Evolutionary conservation across 306 rosid species (phyloP).

Genomic region (Corylus avellana): DNA sequence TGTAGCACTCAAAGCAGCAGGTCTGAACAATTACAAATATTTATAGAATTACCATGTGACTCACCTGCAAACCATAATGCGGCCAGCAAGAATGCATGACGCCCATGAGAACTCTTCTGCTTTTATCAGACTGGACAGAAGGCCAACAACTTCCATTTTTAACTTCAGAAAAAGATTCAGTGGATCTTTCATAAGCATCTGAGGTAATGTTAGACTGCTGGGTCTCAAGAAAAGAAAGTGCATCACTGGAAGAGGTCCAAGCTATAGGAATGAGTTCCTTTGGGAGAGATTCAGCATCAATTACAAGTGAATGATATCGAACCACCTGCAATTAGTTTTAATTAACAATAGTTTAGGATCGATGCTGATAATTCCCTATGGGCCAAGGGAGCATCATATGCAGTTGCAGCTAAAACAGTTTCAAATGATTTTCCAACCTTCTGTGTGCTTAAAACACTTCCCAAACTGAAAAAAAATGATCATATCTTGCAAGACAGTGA

Average conservation of each 20-base stretch:
- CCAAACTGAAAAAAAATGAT: background rate
- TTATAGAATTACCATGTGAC: slow-evolving; percentile 25
- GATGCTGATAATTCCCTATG: background rate
- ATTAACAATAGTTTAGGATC: slow-evolving; percentile 21
- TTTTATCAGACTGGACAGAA: slow-evolving; percentile 33
- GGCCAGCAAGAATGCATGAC: slow-evolving; percentile 87
- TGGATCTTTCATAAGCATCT: slow-evolving; percentile 36
- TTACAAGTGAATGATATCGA: slow-evolving; percentile 94
- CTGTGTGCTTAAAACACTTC: background rate
- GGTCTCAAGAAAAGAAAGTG: slow-evolving; percentile 57
- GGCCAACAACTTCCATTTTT: slow-evolving; percentile 37
- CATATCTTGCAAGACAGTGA: slow-evolving; percentile 6
- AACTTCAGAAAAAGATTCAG: slow-evolving; percentile 35
- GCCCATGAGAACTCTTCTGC: slow-evolving; percentile 76
- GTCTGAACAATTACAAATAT: slow-evolving; percentile 12
- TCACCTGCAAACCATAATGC: slow-evolving; percentile 97
- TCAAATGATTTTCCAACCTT: background rate
- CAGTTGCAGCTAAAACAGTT: background rate
- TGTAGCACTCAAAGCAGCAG: slow-evolving; percentile 20
- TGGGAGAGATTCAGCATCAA: slow-evolving; percentile 85
- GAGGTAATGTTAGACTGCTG: slow-evolving; percentile 37
- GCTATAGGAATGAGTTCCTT: slow-evolving; percentile 90
- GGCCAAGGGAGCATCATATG: background rate
- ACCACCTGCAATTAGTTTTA: slow-evolving; percentile 74
- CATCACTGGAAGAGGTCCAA: slow-evolving; percentile 71